Percentiles rank a stretch among this genome's conserved stretches.
Conservation (phyloP, 1,139 yeast genomes). For the Geotrichum macrosporum region DNA sequence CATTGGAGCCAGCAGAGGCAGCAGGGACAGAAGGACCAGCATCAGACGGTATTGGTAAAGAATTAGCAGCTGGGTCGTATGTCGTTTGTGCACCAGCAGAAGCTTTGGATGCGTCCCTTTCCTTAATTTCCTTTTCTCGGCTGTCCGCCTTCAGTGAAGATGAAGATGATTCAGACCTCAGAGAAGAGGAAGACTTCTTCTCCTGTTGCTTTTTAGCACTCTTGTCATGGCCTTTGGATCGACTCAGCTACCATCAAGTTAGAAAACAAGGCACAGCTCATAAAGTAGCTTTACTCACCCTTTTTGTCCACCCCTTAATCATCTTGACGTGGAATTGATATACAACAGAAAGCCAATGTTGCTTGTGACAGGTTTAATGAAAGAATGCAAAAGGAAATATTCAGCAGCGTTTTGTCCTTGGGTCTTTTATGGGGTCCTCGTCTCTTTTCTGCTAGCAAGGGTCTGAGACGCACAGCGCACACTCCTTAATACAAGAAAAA, state of each 20-base stretch:
- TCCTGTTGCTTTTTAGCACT: slow-evolving; percentile 18
- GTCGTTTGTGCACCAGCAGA: neutral
- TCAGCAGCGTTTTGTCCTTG: too few relatives aligned
- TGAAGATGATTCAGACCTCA: slow-evolving; percentile 18
- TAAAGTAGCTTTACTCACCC: too few relatives aligned
- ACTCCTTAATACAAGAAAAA: too few relatives aligned
- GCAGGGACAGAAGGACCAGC: neutral
- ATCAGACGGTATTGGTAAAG: neutral
- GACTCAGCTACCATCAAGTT: slow-evolving; percentile 26
- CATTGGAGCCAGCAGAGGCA: too few relatives aligned
- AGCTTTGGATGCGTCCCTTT: slow-evolving; percentile 11
- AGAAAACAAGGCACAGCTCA: too few relatives aligned
- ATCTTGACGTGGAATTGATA: slow-evolving; percentile 23
- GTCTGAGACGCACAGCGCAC: too few relatives aligned
- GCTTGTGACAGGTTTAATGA: too few relatives aligned
- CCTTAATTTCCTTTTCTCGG: slow-evolving; percentile 19
- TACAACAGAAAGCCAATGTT: too few relatives aligned
- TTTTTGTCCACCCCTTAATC: slow-evolving; percentile 43
- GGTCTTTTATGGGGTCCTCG: too few relatives aligned
- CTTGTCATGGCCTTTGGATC: slow-evolving; percentile 33
- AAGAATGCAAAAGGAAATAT: too few relatives aligned
- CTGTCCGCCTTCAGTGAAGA: slow-evolving; percentile 17
- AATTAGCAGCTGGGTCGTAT: neutral
- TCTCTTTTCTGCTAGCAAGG: too few relatives aligned
- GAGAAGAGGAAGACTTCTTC: slow-evolving; percentile 17